Evolutionary conservation across 306 rosid species (phyloP), one percentile per base, ranked within the genome.

Genomic region (Quercus bicolor): DNA sequence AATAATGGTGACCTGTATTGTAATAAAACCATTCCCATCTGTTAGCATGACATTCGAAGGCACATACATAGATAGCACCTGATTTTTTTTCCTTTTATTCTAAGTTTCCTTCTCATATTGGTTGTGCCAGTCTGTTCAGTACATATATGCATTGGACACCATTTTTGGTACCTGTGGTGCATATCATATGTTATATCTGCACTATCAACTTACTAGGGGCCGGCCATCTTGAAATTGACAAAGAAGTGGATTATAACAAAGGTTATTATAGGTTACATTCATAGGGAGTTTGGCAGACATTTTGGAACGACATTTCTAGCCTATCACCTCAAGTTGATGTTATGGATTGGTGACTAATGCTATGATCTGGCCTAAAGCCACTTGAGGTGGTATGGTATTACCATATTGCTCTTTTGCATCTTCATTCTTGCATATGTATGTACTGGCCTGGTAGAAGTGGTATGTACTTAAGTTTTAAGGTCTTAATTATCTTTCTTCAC

Each of bases 401-500:
- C 37, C 40, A 14, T 18, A 61, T 61, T 61, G 4, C 37, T 65
- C 23, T 65, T 65, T 20, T 65, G 21, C 70, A 29, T 31, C 70
- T 31, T 65, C 23, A 16, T 65, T 29, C 40, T 33, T 6, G 21
- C 12, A 40, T 56, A 24, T 70, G 64, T 77, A 28, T 62, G 34
- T 65, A 23, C 13, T 73, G 21, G 34, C 73, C 21, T 61, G 23
- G 57, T 59, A 68, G 71, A 62, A 23, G 40, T 68, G 51, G 62
- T 19, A 37, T 61, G 52, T 24, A 23, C 72, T 75, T 23, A 33
- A 70, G 66, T 73, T 78, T 82, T 6, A 62, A 76, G 53, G 78
- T 73, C 51, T 74, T 28, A 12, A 12, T 68, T 77, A 73, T 83
- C 21, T 78, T 48, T 70, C 76, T 78, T 75, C 80, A 66, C 95